These are phyloP conservation scores for Parascedosporium putredinis DNA, from an alignment of 2,329 filamentous ascomycete species.

Conservation along the genomic window DNA sequence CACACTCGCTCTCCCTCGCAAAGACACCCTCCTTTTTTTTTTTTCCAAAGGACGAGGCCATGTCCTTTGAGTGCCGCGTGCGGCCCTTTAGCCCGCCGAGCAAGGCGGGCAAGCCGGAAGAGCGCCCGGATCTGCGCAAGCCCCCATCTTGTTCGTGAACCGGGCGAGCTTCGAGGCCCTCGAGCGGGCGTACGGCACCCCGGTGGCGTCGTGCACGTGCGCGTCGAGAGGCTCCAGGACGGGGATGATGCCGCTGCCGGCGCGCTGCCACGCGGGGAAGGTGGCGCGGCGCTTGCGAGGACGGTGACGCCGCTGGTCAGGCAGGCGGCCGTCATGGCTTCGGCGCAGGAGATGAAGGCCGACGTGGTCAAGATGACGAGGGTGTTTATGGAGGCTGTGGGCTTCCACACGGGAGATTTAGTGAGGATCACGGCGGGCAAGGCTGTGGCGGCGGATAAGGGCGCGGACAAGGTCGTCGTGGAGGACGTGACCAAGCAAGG, in stretches of 20 bases:
- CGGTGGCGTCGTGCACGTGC: not conserved
- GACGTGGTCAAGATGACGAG: constrained; percentile 60
- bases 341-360: constrained; percentile 6
- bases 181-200: constrained; percentile 3
- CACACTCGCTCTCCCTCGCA: no score
- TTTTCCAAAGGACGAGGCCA: no score
- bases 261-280: no score
- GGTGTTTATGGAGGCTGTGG: constrained; percentile 60
- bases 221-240: constrained; percentile 2
- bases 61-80: constrained; percentile 8
- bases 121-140: constrained; percentile 7
- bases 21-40: no score
- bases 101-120: constrained; percentile 4
- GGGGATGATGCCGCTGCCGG: not conserved
- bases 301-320: constrained; percentile 1
- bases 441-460: constrained; percentile 36
- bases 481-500: constrained; percentile 38
- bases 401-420: constrained; percentile 61
- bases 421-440: constrained; percentile 34
- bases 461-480: constrained; percentile 47
- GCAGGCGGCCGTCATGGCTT: constrained; percentile 2
- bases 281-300: not conserved
- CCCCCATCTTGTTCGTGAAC: constrained; percentile 3
- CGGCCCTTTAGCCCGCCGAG: constrained; percentile 6
- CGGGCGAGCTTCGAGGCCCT: constrained; percentile 3